These are phyloP conservation scores for Dentipellis fragilis DNA, from an alignment of 768 basidiomycete species.

Conservation along the genomic window DNA sequence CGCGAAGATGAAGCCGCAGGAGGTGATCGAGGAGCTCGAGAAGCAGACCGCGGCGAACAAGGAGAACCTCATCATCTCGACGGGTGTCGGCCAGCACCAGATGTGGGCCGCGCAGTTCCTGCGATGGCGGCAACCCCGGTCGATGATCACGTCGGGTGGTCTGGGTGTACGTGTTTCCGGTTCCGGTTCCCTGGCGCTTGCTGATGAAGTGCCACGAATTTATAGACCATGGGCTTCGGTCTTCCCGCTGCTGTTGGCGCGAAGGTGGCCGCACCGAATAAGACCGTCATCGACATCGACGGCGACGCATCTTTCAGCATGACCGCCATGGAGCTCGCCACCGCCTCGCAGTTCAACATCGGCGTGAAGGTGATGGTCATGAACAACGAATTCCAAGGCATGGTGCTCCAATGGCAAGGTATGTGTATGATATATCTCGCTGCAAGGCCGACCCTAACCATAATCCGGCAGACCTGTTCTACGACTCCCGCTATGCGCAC, in stretches of 20 bases:
- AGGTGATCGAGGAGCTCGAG: slow-evolving; percentile 90
- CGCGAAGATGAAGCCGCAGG: slow-evolving; percentile 86
- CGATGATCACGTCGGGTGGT: slow-evolving; percentile 91
- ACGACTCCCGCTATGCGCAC: slow-evolving; percentile 93
- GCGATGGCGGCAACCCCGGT: slow-evolving; percentile 79
- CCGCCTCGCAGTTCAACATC: slow-evolving; percentile 83
- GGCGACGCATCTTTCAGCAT: slow-evolving; percentile 98
- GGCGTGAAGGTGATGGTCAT: slow-evolving; percentile 91
- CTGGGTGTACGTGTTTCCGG: slow-evolving; percentile 55
- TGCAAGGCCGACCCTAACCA: background rate
- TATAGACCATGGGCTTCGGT: slow-evolving; percentile 95
- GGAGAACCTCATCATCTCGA: slow-evolving; percentile 79
- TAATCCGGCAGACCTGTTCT: slow-evolving; percentile 68
- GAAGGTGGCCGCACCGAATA: slow-evolving; percentile 90
- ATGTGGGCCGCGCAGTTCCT: slow-evolving; percentile 99
- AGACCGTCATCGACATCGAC: slow-evolving; percentile 92
- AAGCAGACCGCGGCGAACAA: slow-evolving; percentile 69
- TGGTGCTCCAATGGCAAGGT: slow-evolving; percentile 99
- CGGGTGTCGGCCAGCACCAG: slow-evolving; percentile 98
- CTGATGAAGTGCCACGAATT: background rate
- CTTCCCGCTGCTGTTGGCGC: slow-evolving; percentile 92
- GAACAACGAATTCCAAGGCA: slow-evolving; percentile 98
- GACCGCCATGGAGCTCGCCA: slow-evolving; percentile 99
- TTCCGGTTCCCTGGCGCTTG: background rate
- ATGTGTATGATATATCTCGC: background rate